These are phyloP conservation scores for Ceratocystis cubensis DNA, from an alignment of 2,329 filamentous ascomycete genomes.

Conservation along the genomic window DNA sequence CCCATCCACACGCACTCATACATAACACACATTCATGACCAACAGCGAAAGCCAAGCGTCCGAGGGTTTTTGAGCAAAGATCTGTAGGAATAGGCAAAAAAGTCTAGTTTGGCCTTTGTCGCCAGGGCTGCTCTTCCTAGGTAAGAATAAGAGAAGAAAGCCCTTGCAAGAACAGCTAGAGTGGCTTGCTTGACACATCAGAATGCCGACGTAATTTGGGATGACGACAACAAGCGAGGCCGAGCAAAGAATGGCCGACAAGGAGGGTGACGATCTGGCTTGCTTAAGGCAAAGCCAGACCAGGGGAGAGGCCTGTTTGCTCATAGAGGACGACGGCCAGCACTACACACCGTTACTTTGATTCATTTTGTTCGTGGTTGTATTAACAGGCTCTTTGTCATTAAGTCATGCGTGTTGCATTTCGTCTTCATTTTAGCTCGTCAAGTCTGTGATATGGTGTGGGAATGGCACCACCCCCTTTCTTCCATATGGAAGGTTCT, in stretches of 20 bases:
- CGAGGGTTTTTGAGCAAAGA: neutral
- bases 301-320: neutral
- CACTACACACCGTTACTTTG: neutral
- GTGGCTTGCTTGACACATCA: conserved; percentile 6
- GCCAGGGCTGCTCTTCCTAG: neutral
- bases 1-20: no score
- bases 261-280: neutral
- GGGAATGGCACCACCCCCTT: neutral
- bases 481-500: conserved; percentile 9
- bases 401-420: neutral
- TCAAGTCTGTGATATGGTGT: neutral
- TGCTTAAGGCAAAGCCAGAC: neutral
- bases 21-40: no score
- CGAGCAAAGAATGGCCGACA: neutral
- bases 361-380: neutral
- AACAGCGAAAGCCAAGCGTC: neutral
- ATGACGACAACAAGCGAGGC: conserved; percentile 7
- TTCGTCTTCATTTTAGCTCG: neutral
- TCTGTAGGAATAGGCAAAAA: neutral
- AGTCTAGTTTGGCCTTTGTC: neutral
- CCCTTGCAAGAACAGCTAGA: neutral
- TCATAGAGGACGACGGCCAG: neutral
- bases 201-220: neutral
- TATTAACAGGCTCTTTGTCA: neutral
- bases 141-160: neutral